These are phyloP conservation scores for Alternaria viburni DNA, from an alignment of 2,329 filamentous ascomycete species.

Conservation along the genomic window DNA sequence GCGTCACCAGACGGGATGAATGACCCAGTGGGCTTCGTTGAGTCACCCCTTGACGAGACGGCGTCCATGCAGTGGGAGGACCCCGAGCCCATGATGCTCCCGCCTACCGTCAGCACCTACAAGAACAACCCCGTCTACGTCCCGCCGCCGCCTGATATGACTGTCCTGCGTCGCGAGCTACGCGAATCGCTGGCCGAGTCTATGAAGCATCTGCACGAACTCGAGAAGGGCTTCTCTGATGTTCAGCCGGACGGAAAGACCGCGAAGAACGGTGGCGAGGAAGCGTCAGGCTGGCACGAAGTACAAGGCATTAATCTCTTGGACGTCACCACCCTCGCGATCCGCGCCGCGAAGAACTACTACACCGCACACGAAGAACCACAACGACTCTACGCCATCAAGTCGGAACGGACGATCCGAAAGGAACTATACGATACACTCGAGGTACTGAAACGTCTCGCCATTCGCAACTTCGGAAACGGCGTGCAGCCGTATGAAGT, in stretches of 20 bases:
- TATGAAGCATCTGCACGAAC: constrained; percentile 69
- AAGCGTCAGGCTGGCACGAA: constrained; percentile 76
- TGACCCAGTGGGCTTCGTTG: constrained; percentile 51
- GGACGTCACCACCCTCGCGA: constrained; percentile 92
- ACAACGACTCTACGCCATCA: constrained; percentile 83
- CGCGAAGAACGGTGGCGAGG: constrained; percentile 22
- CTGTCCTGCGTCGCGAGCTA: constrained; percentile 75
- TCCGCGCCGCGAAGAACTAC: constrained; percentile 92
- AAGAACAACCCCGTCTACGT: constrained; percentile 82
- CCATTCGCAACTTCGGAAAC: constrained; percentile 81
- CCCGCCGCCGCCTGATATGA: constrained; percentile 81
- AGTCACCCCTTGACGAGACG: constrained; percentile 62
- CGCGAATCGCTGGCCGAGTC: constrained; percentile 73
- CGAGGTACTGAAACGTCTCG: constrained; percentile 91
- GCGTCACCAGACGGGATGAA: constrained; percentile 25
- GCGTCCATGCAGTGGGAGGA: constrained; percentile 61
- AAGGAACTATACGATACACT: constrained; percentile 84
- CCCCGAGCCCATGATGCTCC: constrained; percentile 79
- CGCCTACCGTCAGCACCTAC: constrained; percentile 97
- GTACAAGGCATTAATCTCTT: constrained; percentile 90
- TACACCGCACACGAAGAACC: constrained; percentile 92
- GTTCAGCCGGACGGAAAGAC: constrained; percentile 9
- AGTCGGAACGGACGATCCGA: constrained; percentile 83
- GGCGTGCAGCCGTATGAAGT: constrained; percentile 82
- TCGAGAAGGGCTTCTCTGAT: constrained; percentile 47